Evolutionary conservation across 768 basidiomycete species (phyloP).

Genomic region (Termitomyces sp.): DNA sequence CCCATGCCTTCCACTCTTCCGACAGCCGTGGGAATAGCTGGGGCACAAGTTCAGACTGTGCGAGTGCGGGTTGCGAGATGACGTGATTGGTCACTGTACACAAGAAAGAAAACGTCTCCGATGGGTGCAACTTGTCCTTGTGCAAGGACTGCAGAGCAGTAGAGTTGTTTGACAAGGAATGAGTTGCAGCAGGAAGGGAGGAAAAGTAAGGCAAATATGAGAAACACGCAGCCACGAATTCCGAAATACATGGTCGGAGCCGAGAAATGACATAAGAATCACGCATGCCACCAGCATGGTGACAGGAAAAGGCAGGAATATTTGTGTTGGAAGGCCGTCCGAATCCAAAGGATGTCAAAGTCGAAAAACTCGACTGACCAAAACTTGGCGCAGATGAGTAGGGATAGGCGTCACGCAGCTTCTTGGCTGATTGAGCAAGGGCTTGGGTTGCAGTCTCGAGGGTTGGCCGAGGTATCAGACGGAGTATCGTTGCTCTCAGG

Average conservation of each 20-base stretch:
- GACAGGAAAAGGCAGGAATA: conserved; percentile 18
- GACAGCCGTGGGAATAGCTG: conserved; percentile 57
- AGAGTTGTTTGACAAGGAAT: conserved; percentile 25
- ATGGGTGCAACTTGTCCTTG: conserved; percentile 63
- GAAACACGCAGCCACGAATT: conserved; percentile 71
- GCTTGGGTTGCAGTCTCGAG: conserved; percentile 69
- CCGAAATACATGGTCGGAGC: conserved; percentile 66
- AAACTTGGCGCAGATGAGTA: conserved; percentile 54
- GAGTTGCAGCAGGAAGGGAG: conserved; percentile 29
- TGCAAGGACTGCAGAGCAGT: conserved; percentile 43
- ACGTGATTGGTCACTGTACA: conserved; percentile 63
- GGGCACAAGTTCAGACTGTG: conserved; percentile 52
- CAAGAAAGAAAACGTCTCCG: conserved; percentile 71
- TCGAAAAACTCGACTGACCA: conserved; percentile 16
- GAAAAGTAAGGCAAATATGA: conserved; percentile 88
- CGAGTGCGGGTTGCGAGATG: conserved; percentile 59
- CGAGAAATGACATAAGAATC: conserved; percentile 75
- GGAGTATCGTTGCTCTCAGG: conserved; percentile 65
- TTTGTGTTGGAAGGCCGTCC: conserved; percentile 16
- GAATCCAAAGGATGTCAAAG: conserved; percentile 25
- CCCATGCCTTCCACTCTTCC: conserved; percentile 78
- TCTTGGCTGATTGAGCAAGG: conserved; percentile 61
- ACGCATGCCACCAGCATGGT: conserved; percentile 59
- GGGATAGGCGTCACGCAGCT: conserved; percentile 77
- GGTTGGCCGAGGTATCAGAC: conserved; percentile 81